A percentile compares a stretch with the other conserved stretches of the same genome.
Evolutionary conservation across 768 basidiomycete species (phyloP).

Genomic region (Tylopilus cervinicoccineus): DNA sequence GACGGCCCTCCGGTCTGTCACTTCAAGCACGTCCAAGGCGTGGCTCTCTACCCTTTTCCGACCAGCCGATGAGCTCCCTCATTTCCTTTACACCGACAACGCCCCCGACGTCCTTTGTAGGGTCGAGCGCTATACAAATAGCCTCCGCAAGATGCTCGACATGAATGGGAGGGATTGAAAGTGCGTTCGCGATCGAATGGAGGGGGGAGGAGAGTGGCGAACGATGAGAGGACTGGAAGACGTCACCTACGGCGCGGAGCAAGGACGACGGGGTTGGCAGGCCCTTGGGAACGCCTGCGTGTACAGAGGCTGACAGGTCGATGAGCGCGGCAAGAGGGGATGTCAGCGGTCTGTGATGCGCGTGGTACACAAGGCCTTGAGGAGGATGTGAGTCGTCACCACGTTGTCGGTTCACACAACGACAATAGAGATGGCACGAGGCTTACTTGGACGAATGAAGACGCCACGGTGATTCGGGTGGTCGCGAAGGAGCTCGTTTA

Average conservation of each 20-base stretch:
- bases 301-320: slow-evolving; percentile 73
- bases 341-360: slow-evolving; percentile 86
- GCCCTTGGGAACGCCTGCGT: slow-evolving; percentile 51
- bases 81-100: slow-evolving; percentile 69
- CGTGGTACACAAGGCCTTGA: slow-evolving; percentile 92
- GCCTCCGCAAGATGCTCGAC: slow-evolving; percentile 94
- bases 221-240: slow-evolving; percentile 30
- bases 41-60: slow-evolving; percentile 28
- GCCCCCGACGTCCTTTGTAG: slow-evolving; percentile 49
- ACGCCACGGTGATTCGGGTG: slow-evolving; percentile 57
- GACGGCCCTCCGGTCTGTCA: slow-evolving; percentile 4
- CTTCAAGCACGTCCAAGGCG: slow-evolving; percentile 14
- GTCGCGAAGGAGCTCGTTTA: slow-evolving; percentile 48
- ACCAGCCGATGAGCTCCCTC: slow-evolving; percentile 74
- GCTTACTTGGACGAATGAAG: slow-evolving; percentile 86
- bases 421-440: slow-evolving; percentile 9
- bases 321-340: slow-evolving; percentile 81
- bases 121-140: slow-evolving; percentile 60
- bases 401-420: slow-evolving; percentile 10
- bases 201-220: slow-evolving; percentile 43
- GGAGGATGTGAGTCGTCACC: slow-evolving; percentile 7
- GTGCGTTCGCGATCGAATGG: slow-evolving; percentile 69
- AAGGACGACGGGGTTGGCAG: slow-evolving; percentile 64
- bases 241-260: slow-evolving; percentile 49
- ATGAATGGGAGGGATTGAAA: slow-evolving; percentile 88